phyloP scores from a whole-genome alignment of 306 rosid species.

The Prinsepia uniflora region DNA sequence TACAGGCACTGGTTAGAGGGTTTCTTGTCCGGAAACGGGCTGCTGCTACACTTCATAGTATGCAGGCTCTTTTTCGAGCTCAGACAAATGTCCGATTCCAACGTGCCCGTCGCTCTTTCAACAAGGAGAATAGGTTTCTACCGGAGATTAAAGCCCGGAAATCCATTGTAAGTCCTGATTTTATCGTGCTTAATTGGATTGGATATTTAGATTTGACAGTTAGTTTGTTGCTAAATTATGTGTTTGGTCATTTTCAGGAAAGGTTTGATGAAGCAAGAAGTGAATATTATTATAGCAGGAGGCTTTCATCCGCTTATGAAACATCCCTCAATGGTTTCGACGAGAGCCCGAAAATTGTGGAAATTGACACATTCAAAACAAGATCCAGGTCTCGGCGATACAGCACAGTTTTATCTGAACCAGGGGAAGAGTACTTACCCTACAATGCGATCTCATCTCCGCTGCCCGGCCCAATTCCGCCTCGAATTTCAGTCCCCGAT shows the following conservation, averaged over 20 bases:
- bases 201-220: not conserved
- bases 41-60: conserved; percentile 80
- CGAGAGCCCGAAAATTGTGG: conserved; percentile 81
- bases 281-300: conserved; percentile 70
- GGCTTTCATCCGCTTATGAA: conserved; percentile 59
- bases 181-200: not conserved
- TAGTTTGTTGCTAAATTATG: not conserved
- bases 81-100: conserved; percentile 65
- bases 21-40: conserved; percentile 83
- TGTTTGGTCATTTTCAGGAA: conserved; percentile 40
- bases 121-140: conserved; percentile 49
- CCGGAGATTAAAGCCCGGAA: conserved; percentile 54
- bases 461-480: conserved; percentile 45
- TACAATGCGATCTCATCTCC: conserved; percentile 53
- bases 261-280: conserved; percentile 67
- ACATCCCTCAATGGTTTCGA: conserved; percentile 45
- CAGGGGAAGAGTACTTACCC: conserved; percentile 47
- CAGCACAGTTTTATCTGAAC: conserved; percentile 50
- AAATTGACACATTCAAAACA: conserved; percentile 76
- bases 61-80: conserved; percentile 93
- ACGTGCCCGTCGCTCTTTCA: conserved; percentile 78
- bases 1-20: conserved; percentile 92
- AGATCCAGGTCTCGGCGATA: conserved; percentile 59
- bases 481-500: conserved; percentile 44
- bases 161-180: conserved; percentile 42